phyloP scores from a whole-genome alignment of 495 filamentous ascomycete species.

The Penicillium bialowiezense region DNA sequence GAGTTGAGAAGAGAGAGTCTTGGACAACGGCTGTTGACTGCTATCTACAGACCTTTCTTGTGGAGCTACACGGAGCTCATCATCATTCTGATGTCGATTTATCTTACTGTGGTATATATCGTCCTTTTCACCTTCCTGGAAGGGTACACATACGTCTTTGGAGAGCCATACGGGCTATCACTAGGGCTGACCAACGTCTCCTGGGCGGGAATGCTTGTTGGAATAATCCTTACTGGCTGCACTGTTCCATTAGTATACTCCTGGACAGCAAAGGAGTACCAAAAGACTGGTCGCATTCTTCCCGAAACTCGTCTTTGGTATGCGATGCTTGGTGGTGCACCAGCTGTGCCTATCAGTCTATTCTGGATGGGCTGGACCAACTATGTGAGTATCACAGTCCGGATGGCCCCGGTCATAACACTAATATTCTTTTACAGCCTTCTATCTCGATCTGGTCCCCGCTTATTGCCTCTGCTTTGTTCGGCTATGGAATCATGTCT shows the following conservation, averaged over 20 bases:
- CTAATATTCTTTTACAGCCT: slow-evolving; percentile 17
- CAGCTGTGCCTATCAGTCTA: slow-evolving; percentile 51
- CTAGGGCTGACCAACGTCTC: slow-evolving; percentile 48
- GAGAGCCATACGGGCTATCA: slow-evolving; percentile 48
- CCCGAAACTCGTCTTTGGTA: slow-evolving; percentile 58
- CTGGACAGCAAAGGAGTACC: slow-evolving; percentile 4
- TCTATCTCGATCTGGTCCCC: slow-evolving; percentile 51
- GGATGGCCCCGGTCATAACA: background rate
- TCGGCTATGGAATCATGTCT: slow-evolving; percentile 49
- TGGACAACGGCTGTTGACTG: slow-evolving; percentile 17
- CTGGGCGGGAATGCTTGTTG: slow-evolving; percentile 58
- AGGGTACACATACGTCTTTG: slow-evolving; percentile 60
- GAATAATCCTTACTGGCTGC: slow-evolving; percentile 35
- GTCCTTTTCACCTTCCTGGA: slow-evolving; percentile 61
- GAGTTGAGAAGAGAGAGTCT: slow-evolving; percentile 33
- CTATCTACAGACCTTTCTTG: slow-evolving; percentile 38
- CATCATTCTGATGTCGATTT: slow-evolving; percentile 48
- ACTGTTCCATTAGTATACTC: slow-evolving; percentile 48
- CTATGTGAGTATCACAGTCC: slow-evolving; percentile 34
- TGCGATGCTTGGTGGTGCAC: slow-evolving; percentile 53
- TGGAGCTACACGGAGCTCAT: slow-evolving; percentile 37
- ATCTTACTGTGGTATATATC: slow-evolving; percentile 58
- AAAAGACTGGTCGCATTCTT: slow-evolving; percentile 14
- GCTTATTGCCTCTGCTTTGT: slow-evolving; percentile 41
- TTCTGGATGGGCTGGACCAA: slow-evolving; percentile 65